These are phyloP conservation scores for Coemansia sp. DNA, from an alignment of 192 early-diverging fungal genomes.

Conservation along the genomic window DNA sequence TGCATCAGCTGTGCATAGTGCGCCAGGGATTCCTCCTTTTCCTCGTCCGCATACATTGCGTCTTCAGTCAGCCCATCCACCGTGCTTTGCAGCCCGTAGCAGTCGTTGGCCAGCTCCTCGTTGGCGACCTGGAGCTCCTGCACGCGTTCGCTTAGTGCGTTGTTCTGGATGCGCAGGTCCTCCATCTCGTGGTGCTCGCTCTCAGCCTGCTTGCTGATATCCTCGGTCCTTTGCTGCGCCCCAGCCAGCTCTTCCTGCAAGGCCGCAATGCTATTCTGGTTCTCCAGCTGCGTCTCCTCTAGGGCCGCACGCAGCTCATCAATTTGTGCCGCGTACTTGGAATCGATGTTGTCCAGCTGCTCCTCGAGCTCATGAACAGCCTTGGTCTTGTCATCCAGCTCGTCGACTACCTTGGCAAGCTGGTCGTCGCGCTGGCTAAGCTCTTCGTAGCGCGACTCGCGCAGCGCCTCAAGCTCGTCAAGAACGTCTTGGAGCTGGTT, in stretches of 20 bases:
- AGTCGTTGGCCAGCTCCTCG: slow-evolving; percentile 19
- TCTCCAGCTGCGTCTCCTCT: slow-evolving; percentile 14
- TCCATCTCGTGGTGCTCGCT: slow-evolving; percentile 12
- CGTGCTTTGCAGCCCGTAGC: slow-evolving; percentile 15
- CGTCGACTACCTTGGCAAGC: slow-evolving; percentile 6
- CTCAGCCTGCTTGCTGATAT: neutral
- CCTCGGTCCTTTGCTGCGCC: slow-evolving; percentile 11
- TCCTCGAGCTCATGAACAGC: slow-evolving; percentile 9
- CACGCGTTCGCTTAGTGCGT: slow-evolving; percentile 6
- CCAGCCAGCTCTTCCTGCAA: slow-evolving; percentile 18
- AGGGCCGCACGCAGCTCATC: slow-evolving; percentile 17
- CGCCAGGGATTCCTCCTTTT: slow-evolving; percentile 18
- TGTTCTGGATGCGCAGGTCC: slow-evolving; percentile 25
- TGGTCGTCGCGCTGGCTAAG: slow-evolving; percentile 2
- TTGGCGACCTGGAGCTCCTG: slow-evolving; percentile 14
- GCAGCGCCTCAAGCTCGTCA: slow-evolving; percentile 19
- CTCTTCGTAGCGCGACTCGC: slow-evolving; percentile 10
- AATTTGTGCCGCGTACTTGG: neutral
- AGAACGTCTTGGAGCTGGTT: slow-evolving; percentile 21
- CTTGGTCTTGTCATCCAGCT: slow-evolving; percentile 12
- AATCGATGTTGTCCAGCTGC: slow-evolving; percentile 16
- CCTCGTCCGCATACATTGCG: slow-evolving; percentile 1
- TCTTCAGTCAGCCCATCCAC: slow-evolving; percentile 16
- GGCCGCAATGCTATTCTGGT: neutral
- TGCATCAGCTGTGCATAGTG: slow-evolving; percentile 38